Evolutionary conservation across 139 green algal species (phyloP).

Genomic region (Pleodorina starrii): DNA sequence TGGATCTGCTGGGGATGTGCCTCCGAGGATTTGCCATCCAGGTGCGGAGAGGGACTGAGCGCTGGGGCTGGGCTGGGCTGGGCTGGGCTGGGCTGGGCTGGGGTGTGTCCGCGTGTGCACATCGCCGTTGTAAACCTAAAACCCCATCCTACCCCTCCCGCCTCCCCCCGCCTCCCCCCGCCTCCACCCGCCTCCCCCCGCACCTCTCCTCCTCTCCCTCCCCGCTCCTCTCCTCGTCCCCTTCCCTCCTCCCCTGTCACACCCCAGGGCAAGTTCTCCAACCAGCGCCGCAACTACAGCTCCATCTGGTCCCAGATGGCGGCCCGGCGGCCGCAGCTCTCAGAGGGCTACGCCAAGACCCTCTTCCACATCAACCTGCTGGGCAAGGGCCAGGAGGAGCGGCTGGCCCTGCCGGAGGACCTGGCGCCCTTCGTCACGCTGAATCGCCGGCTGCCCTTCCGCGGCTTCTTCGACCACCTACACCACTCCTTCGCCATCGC

Average conservation of each 20-base stretch:
- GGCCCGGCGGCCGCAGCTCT: not conserved
- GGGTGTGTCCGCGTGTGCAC: too few relatives aligned
- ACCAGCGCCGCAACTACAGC: constrained; percentile 63
- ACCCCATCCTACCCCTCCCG: too few relatives aligned
- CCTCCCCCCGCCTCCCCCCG: too few relatives aligned
- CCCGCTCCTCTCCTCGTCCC: not conserved
- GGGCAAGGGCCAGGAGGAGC: constrained; percentile 57
- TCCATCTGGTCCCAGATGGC: constrained; percentile 55
- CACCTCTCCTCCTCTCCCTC: not conserved
- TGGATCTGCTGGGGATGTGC: constrained; percentile 50
- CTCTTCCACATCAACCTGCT: constrained; percentile 58
- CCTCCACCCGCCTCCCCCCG: too few relatives aligned
- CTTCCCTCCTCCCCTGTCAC: not conserved
- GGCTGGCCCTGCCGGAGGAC: constrained; percentile 47
- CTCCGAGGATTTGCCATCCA: constrained; percentile 57
- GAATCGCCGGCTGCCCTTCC: constrained; percentile 40
- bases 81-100: too few relatives aligned
- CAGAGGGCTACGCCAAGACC: not conserved
- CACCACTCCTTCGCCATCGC: constrained; percentile 57
- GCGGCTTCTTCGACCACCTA: constrained; percentile 50
- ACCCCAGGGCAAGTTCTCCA: constrained; percentile 63
- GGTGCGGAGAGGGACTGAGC: too few relatives aligned
- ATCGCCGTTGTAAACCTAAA: too few relatives aligned
- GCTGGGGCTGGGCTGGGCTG: too few relatives aligned
- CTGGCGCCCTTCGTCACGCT: constrained; percentile 47